A percentile compares a stretch with the other conserved stretches of the same genome.
Conservation (phyloP, 139 green algal genomes). For the Chlamydomonas incerta region DNA sequence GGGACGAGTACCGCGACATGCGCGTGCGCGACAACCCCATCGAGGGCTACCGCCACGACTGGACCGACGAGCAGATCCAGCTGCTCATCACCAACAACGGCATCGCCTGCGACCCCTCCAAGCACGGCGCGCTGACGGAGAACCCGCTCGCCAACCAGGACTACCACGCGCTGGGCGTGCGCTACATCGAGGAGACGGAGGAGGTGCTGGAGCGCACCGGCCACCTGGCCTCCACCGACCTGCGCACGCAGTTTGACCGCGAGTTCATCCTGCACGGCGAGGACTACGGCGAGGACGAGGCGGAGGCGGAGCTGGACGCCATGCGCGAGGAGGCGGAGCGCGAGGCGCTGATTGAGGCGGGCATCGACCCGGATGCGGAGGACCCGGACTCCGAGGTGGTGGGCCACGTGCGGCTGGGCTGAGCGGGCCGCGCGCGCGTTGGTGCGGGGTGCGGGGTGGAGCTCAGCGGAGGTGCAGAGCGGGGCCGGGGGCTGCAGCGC, state of each 20-base stretch:
- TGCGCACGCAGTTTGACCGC: constrained; percentile 14
- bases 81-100: constrained; percentile 53
- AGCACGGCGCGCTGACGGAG: constrained; percentile 49
- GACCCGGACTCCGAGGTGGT: not conserved
- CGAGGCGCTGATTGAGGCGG: not conserved
- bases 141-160: constrained; percentile 45
- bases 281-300: constrained; percentile 10
- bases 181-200: constrained; percentile 59
- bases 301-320: not conserved
- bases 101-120: constrained; percentile 22
- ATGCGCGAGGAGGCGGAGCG: not conserved
- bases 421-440: too few relatives aligned
- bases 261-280: constrained; percentile 46
- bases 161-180: constrained; percentile 52
- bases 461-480: too few relatives aligned
- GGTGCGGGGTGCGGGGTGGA: too few relatives aligned
- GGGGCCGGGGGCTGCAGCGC: too few relatives aligned
- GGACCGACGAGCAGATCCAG: constrained; percentile 45
- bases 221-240: constrained; percentile 36
- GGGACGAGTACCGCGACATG: constrained; percentile 33
- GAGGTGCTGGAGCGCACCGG: constrained; percentile 56
- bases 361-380: not conserved
- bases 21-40: not conserved
- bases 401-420: too few relatives aligned
- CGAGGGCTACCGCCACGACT: constrained; percentile 38